Evolutionary conservation across 768 basidiomycete species (phyloP).

Genomic region (Amanita jacksonii): DNA sequence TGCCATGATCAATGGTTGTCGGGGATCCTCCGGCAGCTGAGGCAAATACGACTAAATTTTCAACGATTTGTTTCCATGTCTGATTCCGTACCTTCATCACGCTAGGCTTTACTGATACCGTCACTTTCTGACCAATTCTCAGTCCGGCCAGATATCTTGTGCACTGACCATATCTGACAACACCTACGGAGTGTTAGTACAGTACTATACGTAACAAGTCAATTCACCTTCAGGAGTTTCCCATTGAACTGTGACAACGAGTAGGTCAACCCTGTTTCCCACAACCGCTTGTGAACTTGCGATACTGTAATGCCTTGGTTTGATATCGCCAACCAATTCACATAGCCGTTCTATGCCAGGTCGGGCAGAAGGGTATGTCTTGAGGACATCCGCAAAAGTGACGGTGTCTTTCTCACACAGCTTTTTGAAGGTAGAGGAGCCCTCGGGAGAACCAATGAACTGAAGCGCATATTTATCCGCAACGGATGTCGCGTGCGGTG

Average conservation of each 20-base stretch:
- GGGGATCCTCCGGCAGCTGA: slow-evolving; percentile 74
- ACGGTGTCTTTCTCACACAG: slow-evolving; percentile 91
- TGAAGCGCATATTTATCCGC: slow-evolving; percentile 73
- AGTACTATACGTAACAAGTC: not conserved
- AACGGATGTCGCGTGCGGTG: slow-evolving; percentile 57
- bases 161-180: slow-evolving; percentile 83
- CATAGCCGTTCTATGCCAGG: slow-evolving; percentile 82
- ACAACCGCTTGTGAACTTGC: slow-evolving; percentile 93
- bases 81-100: slow-evolving; percentile 80
- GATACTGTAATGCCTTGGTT: slow-evolving; percentile 97
- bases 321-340: slow-evolving; percentile 87
- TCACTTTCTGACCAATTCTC: slow-evolving; percentile 83
- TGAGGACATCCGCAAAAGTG: slow-evolving; percentile 82
- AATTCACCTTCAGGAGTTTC: slow-evolving; percentile 66
- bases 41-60: too few relatives aligned
- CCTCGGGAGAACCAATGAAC: slow-evolving; percentile 93
- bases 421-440: slow-evolving; percentile 89
- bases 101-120: slow-evolving; percentile 96
- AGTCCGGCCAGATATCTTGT: slow-evolving; percentile 88
- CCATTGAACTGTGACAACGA: slow-evolving; percentile 98
- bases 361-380: slow-evolving; percentile 64
- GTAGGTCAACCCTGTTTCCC: slow-evolving; percentile 86
- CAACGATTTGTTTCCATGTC: too few relatives aligned
- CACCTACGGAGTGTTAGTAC: slow-evolving; percentile 35
- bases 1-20: slow-evolving; percentile 95